Evolutionary conservation across 768 basidiomycete species (phyloP), one percentile per base, ranked within the genome.

Genomic region (Amanita polypyramis): DNA sequence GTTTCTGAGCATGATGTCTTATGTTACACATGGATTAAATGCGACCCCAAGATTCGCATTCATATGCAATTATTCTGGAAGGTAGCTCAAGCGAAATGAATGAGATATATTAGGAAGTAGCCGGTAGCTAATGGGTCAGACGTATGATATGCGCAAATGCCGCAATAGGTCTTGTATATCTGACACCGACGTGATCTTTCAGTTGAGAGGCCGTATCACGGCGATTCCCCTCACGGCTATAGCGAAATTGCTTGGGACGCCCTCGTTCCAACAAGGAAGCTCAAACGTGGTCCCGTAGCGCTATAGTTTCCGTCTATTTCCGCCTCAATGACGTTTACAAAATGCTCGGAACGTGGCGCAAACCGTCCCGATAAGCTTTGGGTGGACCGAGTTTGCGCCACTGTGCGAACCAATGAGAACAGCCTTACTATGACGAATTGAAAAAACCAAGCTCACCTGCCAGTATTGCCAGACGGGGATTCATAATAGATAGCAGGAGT

Each of bases 221-320:
- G 57, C 58, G 55, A 74, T 75, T 25, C 62, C 64, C 41, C 67
- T 61, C 46, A 76, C 70, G 50, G 73, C 70, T 35, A 65, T 67
- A 25, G 70, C 71, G 54, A 76, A 76, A 46, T 69, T 67, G 53
- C 73, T 74, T 43, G 54, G 54, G n/a, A 63, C 61, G 12, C 72
- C 73, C 42, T 59, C 54, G 54, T 57, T 65, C 72, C 72, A 74
- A 52, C 60, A 60, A 7, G 73, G 68, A 4, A 65, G 54, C 53
- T 75, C 74, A 51, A 75, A 76, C 27, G 69, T 65, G 29, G 69
- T 58, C n/a, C 66, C 65, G 58, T 74, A 72, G 58, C 70, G 74
- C 73, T 73, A 75, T 25, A 71, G 73, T 54, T 75, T 75, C 40
- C 69, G 23, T 55, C 27, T 33, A 73, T 59, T 57, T 76, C 74